Base-by-base conservation (phyloP, 805 yeast species). In the Groenewaldozyma salmanticensis region DNA sequence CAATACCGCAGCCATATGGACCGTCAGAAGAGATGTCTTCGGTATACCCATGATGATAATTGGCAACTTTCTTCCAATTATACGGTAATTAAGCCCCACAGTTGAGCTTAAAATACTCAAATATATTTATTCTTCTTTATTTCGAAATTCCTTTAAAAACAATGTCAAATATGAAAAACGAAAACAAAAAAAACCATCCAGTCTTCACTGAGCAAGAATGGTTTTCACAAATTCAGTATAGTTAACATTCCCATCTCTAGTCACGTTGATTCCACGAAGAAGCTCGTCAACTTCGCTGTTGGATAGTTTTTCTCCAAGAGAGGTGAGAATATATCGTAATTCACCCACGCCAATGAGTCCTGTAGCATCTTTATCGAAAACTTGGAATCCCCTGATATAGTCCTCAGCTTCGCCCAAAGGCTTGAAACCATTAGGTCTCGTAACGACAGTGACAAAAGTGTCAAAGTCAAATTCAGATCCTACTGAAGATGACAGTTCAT, bases 271-370 rank as follows among this genome's bases (percentile, higher is more conserved):
- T 50, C 97, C 97, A 66, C 90, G 92, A 58, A 92, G 74, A 53
- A 92, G 74, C 64, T 94, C 98, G 54, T 90, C 96, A 40, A 92
- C 96, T 66, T 92, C 99, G 34, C 77, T 70, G 53, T 87, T 95
- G 13, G 82, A 64, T 52, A 92, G 70, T 65, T 88, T 88, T 65
- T 92, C 99, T 45, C 99, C 99, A 53, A 92, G 79, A 4, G 95
- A 82, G 27, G 98, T 92, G 58, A 92, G 72, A 61, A 92, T 87
- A 65, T 92, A 92, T 61, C 94, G 77, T 55, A 92, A 74, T 66
- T 92, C 97, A 43, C 99, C 99, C 35, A 92, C 95, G 32, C 96
- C 94, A 53, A 92, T 92, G 66, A 80, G 84, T 4, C 99, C 99
- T 16, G 96, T 82, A 49, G 81, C 77, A 51, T 87, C 95, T 68